Base-by-base conservation (phyloP, 1,284 basidiomycete species). In the Termitomyces sp. region DNA sequence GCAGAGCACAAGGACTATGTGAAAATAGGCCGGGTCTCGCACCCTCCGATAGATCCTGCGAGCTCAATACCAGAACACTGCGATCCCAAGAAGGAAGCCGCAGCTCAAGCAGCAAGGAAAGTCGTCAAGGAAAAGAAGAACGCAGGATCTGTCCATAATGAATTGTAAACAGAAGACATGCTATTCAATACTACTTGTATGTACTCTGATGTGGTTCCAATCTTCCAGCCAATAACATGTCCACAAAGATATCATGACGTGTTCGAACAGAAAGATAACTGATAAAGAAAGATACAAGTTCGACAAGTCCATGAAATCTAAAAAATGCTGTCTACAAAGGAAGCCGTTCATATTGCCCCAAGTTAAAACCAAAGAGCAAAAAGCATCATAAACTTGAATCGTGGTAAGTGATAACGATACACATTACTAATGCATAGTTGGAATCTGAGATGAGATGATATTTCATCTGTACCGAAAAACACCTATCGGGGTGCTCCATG, bases 1-100 rank as follows among this genome's bases (percentile, higher is more conserved):
- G 70, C 75, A 1, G 82, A 90, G 19, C 88, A 92, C 70, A 84
- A 87, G 64, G 81, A 84, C 60, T 94, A 95, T 69, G 65, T 64
- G 54, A 86, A 86, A 64, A 81, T 94, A 45, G 94, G 94, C 15
- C 82, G 72, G 58, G 88, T 92, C 19, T 70, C 76, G 10, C 90
- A 91, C 64, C 76, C 71, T 51, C 82, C 90, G 36, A 92, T 96
- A 67, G 88, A 95, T 68, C 89, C 90, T 28, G 65, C 71, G 17
- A 84, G 80, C 58, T 90, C 92, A 15, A 81, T 93, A 57, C 94
- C 91, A 9, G 82, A 82, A 60, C 86, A 88, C 52, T 96, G 94
- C 62, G 77, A 87, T 62, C 73, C 83, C 38, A 81, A 83, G 72
- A 83, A 82, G 61, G 71, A 65, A 49, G 62, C 69, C 17, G 63